Evolutionary conservation across 495 filamentous ascomycete genomes (phyloP), one percentile per base, ranked within the genome.

Genomic region (Emericellopsis terricola): DNA sequence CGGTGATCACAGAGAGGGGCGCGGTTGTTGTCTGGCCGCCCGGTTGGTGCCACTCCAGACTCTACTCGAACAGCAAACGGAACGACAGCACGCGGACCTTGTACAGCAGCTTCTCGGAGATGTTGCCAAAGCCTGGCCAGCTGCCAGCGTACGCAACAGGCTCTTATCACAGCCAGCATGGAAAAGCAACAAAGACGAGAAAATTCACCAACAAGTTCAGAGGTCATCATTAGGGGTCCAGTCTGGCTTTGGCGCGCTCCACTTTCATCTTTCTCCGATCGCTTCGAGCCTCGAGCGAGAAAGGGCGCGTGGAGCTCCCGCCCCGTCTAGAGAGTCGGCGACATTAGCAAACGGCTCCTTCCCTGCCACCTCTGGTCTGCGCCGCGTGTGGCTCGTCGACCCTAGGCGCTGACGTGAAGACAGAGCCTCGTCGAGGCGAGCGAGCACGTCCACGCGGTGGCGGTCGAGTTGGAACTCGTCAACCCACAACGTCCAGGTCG

Each of bases 341-440:
- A n/a, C n/a, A n/a, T n/a, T n/a, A n/a, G n/a, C n/a, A n/a, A n/a
- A 82, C 48, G 76, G 81, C 47, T 81, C 68, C 46, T 53, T 81
- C 9, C 57, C 80, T 28, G 68, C 66, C 3, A 61, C 64, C 4
- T 65, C 74, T 0, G 77, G 77, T 3, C 47, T 80, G 23, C 55
- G 68, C 29, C 55, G 77, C 13, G 63, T 51, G 3, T 79, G 67
- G 56, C 76, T 76, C 2, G 68, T 68, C 0, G 73, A 5, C 77
- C 76, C 1, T 66, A 66, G 47, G 59, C 67, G 3, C 36, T 66
- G 24, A 55, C 43, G 3, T 56, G 60, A 34, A 59, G 65, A 32
- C 55, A 69, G 9, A 81, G 69, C 38, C 47, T 77, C 4, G 38
- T 53, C n/a, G 75, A 81, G 37, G 59, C 62, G 1, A 54, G 49